Evolutionary conservation across 805 yeast species (phyloP).

Genomic region (Metschnikowia lunata): DNA sequence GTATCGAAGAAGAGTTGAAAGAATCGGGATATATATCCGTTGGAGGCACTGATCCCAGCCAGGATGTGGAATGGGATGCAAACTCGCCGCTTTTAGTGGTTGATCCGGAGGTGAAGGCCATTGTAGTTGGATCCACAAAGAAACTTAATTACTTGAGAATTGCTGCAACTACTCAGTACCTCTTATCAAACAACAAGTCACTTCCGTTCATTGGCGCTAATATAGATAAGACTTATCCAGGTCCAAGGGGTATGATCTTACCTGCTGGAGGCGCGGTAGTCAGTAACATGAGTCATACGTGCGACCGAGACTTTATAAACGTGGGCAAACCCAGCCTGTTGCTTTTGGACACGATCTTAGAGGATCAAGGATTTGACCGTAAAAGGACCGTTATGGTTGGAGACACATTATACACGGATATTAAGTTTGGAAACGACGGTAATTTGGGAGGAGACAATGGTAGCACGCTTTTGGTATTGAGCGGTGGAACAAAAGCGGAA

Average conservation of each 20-base stretch:
- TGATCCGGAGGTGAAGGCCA: constrained; percentile 38
- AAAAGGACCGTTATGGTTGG: constrained; percentile 36
- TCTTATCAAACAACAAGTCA: constrained; percentile 26
- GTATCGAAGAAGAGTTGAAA: constrained; percentile 33
- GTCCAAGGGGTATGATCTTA: constrained; percentile 31
- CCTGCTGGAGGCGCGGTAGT: constrained; percentile 43
- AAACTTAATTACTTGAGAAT: constrained; percentile 34
- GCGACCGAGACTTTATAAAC: constrained; percentile 28
- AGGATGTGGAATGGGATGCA: constrained; percentile 25
- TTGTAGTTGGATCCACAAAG: constrained; percentile 38
- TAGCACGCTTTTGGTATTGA: constrained; percentile 31
- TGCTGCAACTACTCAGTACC: constrained; percentile 35
- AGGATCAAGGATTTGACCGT: constrained; percentile 24
- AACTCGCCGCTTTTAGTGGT: constrained; percentile 25
- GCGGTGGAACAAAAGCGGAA: constrained; percentile 31
- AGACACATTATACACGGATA: constrained; percentile 40
- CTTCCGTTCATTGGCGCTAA: constrained; percentile 39
- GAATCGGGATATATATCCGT: constrained; percentile 31
- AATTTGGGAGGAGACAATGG: constrained; percentile 26
- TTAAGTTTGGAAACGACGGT: constrained; percentile 42
- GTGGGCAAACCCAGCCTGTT: constrained; percentile 37
- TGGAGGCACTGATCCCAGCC: constrained; percentile 31
- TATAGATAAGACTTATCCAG: constrained; percentile 40
- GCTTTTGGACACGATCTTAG: constrained; percentile 28
- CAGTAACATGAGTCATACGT: constrained; percentile 33